A percentile compares a stretch with the other conserved stretches of the same genome.
Evolutionary conservation across 2,329 filamentous ascomycete genomes (phyloP).

Genomic region (Monilinia fructicola): DNA sequence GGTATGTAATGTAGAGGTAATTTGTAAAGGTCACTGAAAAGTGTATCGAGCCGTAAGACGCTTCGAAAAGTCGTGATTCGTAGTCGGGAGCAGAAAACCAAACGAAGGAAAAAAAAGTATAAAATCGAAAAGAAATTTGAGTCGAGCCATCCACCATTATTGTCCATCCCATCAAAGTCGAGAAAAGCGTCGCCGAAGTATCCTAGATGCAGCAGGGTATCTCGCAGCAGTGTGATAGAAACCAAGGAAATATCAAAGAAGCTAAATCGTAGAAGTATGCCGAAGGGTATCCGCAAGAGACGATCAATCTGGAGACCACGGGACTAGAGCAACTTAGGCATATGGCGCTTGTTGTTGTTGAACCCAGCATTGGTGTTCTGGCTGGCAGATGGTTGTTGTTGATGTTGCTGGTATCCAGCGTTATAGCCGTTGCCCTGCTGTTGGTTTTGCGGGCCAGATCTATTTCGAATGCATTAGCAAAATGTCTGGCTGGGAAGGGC

Average conservation of each 20-base stretch:
- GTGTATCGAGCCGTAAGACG: slow-evolving; percentile 1
- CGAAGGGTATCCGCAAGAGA: slow-evolving; percentile 21
- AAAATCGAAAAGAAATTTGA: slow-evolving; percentile 4
- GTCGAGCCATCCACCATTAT: slow-evolving; percentile 10
- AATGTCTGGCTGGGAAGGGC: not conserved
- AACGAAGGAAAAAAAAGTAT: not conserved
- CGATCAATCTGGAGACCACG: slow-evolving; percentile 5
- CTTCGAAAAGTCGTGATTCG: slow-evolving; percentile 7
- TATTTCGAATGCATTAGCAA: slow-evolving; percentile 7
- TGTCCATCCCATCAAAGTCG: slow-evolving; percentile 9
- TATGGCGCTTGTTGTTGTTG: not conserved
- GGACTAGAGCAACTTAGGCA: not conserved
- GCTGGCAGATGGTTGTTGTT: slow-evolving; percentile 10
- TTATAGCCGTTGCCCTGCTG: slow-evolving; percentile 5
- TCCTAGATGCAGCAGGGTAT: slow-evolving; percentile 20
- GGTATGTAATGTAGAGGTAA: slow-evolving; percentile 16
- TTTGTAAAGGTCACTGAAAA: not conserved
- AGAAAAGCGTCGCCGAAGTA: slow-evolving; percentile 15
- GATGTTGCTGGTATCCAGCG: slow-evolving; percentile 10
- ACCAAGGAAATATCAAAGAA: slow-evolving; percentile 19
- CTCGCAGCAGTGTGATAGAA: slow-evolving; percentile 7
- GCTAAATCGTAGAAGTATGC: slow-evolving; percentile 8
- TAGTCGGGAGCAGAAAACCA: not conserved
- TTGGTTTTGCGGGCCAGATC: slow-evolving; percentile 5
- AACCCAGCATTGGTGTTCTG: slow-evolving; percentile 2